phyloP scores from a whole-genome alignment of 805 yeast species.

The Ogataea pignaliae region DNA sequence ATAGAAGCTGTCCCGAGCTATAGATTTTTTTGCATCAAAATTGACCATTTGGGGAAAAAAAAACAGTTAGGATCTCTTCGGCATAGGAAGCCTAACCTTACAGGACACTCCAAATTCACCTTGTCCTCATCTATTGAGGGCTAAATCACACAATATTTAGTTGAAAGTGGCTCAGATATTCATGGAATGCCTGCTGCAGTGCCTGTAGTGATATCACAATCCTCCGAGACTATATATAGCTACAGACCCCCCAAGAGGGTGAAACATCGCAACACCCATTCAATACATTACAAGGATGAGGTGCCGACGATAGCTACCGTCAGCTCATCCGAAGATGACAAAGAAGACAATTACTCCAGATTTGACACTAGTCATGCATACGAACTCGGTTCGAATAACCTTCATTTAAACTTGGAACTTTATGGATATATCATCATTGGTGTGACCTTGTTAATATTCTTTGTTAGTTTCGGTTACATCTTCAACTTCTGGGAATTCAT shows the following conservation, averaged over 20 bases:
- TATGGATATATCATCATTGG: conserved; percentile 26
- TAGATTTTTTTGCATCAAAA: no score
- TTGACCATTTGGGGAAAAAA: no score
- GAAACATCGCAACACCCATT: conserved; percentile 23
- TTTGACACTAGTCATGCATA: no score
- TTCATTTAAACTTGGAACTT: conserved; percentile 8
- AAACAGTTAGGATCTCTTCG: no score
- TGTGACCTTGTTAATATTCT: conserved; percentile 24
- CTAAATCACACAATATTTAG: no score
- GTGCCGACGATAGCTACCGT: neutral
- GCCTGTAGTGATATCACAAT: neutral
- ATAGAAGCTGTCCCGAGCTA: no score
- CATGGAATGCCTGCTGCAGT: neutral
- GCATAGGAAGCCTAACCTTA: no score
- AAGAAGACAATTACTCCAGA: neutral
- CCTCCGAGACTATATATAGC: neutral
- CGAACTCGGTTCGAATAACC: neutral
- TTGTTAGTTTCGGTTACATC: conserved; percentile 26
- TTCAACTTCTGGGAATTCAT: conserved; percentile 31
- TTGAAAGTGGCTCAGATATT: no score
- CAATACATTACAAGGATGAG: conserved; percentile 18
- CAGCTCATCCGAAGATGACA: conserved; percentile 1
- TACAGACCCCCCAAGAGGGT: neutral
- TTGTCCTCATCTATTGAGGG: no score
- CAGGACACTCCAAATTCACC: no score